phyloP scores from a whole-genome alignment of 2,329 filamentous ascomycete species.

The Trichothecium roseum region DNA sequence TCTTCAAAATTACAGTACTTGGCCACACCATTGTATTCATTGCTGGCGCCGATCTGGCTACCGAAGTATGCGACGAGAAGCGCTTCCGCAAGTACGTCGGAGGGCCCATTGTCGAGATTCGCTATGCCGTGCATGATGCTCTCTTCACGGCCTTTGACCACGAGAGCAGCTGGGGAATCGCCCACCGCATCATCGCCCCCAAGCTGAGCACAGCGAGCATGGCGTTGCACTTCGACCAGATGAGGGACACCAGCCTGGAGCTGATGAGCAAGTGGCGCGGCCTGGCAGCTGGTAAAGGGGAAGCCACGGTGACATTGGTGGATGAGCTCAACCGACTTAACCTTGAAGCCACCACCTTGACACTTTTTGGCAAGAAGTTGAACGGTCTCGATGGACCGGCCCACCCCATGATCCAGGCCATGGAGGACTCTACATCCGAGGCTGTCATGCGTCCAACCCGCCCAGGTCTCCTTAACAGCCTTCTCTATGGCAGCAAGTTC shows the following conservation, averaged over 20 bases:
- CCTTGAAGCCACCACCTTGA: conserved; percentile 38
- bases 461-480: conserved; percentile 39
- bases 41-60: conserved; percentile 34
- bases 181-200: conserved; percentile 42
- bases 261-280: conserved; percentile 38
- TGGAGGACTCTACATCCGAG: conserved; percentile 45
- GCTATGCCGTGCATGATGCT: conserved; percentile 35
- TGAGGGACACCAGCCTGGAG: conserved; percentile 37
- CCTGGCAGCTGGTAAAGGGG: conserved; percentile 14
- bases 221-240: conserved; percentile 29
- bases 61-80: conserved; percentile 40
- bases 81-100: conserved; percentile 44
- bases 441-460: conserved; percentile 44
- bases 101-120: conserved; percentile 41
- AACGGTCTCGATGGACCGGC: conserved; percentile 33
- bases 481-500: conserved; percentile 42
- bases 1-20: conserved; percentile 26
- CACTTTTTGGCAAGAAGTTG: conserved; percentile 40
- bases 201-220: conserved; percentile 23
- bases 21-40: conserved; percentile 29
- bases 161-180: conserved; percentile 37
- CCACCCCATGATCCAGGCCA: conserved; percentile 38
- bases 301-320: conserved; percentile 32
- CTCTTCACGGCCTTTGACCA: conserved; percentile 42
- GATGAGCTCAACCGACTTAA: conserved; percentile 42